Conservation (phyloP, 2,329 filamentous ascomycete species). For the Lachnellula occidentalis region DNA sequence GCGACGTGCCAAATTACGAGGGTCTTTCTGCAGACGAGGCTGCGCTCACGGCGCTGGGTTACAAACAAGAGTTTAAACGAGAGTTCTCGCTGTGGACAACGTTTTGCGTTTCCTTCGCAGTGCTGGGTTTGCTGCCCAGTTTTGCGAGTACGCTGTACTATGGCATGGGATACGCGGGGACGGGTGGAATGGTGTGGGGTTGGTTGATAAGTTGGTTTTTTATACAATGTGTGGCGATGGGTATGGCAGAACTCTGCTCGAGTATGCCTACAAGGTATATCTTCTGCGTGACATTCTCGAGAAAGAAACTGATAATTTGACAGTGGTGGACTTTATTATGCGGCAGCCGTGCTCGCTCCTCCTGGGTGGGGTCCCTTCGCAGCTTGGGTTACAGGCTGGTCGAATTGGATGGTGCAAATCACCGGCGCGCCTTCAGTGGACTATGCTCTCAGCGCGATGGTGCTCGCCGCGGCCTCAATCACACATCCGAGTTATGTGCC, state of each 20-base stretch:
- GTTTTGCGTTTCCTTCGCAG: constrained; percentile 69
- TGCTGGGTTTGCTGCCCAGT: constrained; percentile 64
- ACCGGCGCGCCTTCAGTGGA: constrained; percentile 62
- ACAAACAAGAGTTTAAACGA: constrained; percentile 49
- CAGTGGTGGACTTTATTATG: constrained; percentile 67
- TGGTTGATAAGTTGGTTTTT: constrained; percentile 70
- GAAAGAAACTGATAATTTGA: constrained; percentile 2
- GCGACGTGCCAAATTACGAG: constrained; percentile 42
- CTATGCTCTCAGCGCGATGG: constrained; percentile 64
- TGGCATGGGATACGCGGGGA: constrained; percentile 57
- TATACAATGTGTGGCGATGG: constrained; percentile 64
- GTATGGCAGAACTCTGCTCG: constrained; percentile 66
- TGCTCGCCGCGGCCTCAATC: constrained; percentile 65
- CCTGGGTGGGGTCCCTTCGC: constrained; percentile 60
- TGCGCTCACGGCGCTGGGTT: constrained; percentile 54
- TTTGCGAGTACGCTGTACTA: constrained; percentile 69
- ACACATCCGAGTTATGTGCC: constrained; percentile 60
- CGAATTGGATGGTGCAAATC: constrained; percentile 63
- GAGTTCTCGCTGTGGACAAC: constrained; percentile 71
- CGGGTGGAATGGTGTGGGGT: constrained; percentile 67
- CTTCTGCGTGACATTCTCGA: background rate
- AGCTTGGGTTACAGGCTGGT: constrained; percentile 66
- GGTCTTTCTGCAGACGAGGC: constrained; percentile 52
- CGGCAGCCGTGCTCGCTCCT: constrained; percentile 64
- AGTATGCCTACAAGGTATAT: constrained; percentile 62